Evolutionary conservation across 257 asterid species (phyloP).

Genomic region (Paraleonurus japonicus): DNA sequence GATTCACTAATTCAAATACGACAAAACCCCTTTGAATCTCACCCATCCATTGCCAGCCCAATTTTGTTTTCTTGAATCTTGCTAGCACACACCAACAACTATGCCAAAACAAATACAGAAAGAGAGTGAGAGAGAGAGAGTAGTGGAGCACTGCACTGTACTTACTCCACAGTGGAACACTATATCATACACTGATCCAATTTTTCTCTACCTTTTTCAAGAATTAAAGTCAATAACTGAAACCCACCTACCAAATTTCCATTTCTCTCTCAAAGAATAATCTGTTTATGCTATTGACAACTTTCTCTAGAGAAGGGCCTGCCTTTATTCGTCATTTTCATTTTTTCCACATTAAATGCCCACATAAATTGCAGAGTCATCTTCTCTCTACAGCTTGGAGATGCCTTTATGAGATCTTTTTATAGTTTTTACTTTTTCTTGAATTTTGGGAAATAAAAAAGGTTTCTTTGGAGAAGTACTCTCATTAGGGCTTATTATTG

Average conservation of each 20-base stretch:
- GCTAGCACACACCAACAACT: conserved; percentile 17
- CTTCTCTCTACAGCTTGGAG: conserved; percentile 23
- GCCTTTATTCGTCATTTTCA: conserved; percentile 42
- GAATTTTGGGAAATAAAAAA: conserved; percentile 33
- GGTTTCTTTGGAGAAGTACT: conserved; percentile 10
- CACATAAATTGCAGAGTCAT: conserved; percentile 29
- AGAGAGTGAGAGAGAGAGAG: conserved; percentile 1
- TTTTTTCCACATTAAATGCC: conserved; percentile 35
- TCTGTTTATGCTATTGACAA: conserved; percentile 36
- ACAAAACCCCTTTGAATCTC: conserved; percentile 31
- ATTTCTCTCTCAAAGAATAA: conserved; percentile 22
- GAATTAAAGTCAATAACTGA: conserved; percentile 36
- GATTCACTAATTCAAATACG: conserved; percentile 11
- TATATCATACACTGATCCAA: too few relatives aligned
- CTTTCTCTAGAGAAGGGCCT: conserved; percentile 30
- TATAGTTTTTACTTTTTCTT: conserved; percentile 11
- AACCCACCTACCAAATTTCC: conserved; percentile 43
- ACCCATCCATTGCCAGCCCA: conserved; percentile 38
- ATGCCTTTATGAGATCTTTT: conserved; percentile 6
- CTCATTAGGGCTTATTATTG: conserved; percentile 13
- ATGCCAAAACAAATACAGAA: conserved; percentile 26
- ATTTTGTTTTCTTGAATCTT: conserved; percentile 28
- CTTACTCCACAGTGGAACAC: not conserved
- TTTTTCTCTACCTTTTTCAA: conserved; percentile 1
- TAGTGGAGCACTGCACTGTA: conserved; percentile 7